Evolutionary conservation across 768 basidiomycete genomes (phyloP).

Genomic region (Xerocomus spinulosus): DNA sequence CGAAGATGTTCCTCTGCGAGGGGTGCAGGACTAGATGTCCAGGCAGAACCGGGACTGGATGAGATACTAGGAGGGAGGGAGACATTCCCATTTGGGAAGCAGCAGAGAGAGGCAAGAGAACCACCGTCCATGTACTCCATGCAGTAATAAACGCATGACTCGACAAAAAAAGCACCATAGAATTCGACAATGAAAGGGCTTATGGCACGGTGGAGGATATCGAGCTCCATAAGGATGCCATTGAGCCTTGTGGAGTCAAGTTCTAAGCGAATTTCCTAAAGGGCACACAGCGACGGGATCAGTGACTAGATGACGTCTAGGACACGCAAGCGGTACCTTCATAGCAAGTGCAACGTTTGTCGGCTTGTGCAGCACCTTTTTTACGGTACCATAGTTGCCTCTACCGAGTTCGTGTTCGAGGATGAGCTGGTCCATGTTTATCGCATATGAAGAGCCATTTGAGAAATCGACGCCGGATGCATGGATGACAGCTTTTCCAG

Average conservation of each 20-base stretch:
- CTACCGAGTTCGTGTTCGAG: slow-evolving; percentile 91
- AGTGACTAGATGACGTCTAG: slow-evolving; percentile 9
- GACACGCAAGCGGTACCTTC: slow-evolving; percentile 60
- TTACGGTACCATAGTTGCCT: slow-evolving; percentile 97
- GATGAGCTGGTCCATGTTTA: slow-evolving; percentile 92
- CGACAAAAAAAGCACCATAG: slow-evolving; percentile 98
- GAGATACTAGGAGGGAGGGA: slow-evolving; percentile 32
- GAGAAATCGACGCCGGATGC: slow-evolving; percentile 86
- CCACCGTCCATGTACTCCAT: slow-evolving; percentile 99
- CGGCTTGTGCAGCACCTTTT: slow-evolving; percentile 90
- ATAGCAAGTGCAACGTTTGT: slow-evolving; percentile 97
- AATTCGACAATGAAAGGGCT: slow-evolving; percentile 95
- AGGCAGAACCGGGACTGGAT: slow-evolving; percentile 30
- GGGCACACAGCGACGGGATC: neutral
- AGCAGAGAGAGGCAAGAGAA: slow-evolving; percentile 71
- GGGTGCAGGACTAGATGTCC: slow-evolving; percentile 33
- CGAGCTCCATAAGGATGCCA: slow-evolving; percentile 98
- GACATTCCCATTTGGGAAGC: slow-evolving; percentile 43
- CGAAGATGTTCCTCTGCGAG: slow-evolving; percentile 77
- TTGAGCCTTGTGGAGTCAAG: slow-evolving; percentile 91
- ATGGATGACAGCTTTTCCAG: slow-evolving; percentile 88
- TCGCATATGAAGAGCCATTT: slow-evolving; percentile 83
- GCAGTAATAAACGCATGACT: slow-evolving; percentile 99
- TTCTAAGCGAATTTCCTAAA: slow-evolving; percentile 94
- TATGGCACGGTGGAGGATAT: slow-evolving; percentile 91